These are phyloP conservation scores for Sistotremastrum niveocremeum DNA, from an alignment of 768 basidiomycete genomes.

Conservation along the genomic window DNA sequence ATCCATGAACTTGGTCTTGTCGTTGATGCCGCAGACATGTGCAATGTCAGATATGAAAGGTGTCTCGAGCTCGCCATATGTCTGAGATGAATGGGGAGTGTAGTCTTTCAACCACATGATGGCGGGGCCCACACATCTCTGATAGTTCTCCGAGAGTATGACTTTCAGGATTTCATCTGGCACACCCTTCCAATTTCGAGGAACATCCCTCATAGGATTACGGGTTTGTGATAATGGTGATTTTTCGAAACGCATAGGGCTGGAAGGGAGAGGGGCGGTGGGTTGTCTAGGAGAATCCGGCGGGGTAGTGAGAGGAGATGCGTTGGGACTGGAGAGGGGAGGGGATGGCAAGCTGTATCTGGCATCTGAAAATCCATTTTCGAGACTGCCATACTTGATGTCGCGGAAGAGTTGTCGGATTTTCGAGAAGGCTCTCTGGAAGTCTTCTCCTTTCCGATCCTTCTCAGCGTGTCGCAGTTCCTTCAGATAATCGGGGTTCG, in stretches of 20 bases:
- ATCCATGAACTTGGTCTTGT: constrained; percentile 64
- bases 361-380: background rate
- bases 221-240: constrained; percentile 18
- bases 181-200: constrained; percentile 41
- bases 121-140: constrained; percentile 84
- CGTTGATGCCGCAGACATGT: constrained; percentile 36
- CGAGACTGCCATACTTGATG: constrained; percentile 10
- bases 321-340: constrained; percentile 21
- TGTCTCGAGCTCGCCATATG: constrained; percentile 85
- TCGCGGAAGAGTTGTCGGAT: constrained; percentile 8
- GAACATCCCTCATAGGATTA: constrained; percentile 3
- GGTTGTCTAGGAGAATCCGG: constrained; percentile 53
- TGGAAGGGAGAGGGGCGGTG: constrained; percentile 29
- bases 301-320: constrained; percentile 52
- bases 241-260: constrained; percentile 35
- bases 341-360: constrained; percentile 4
- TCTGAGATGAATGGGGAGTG: constrained; percentile 69
- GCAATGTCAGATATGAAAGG: constrained; percentile 53
- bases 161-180: constrained; percentile 57
- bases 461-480: no score
- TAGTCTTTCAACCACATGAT: constrained; percentile 72
- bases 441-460: no score
- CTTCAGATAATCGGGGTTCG: constrained; percentile 8
- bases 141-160: constrained; percentile 84
- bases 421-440: no score